Percentiles rank a stretch among this genome's conserved stretches.
phyloP scores from a whole-genome alignment of 257 asterid genomes.

The Nicotiana paniculata region DNA sequence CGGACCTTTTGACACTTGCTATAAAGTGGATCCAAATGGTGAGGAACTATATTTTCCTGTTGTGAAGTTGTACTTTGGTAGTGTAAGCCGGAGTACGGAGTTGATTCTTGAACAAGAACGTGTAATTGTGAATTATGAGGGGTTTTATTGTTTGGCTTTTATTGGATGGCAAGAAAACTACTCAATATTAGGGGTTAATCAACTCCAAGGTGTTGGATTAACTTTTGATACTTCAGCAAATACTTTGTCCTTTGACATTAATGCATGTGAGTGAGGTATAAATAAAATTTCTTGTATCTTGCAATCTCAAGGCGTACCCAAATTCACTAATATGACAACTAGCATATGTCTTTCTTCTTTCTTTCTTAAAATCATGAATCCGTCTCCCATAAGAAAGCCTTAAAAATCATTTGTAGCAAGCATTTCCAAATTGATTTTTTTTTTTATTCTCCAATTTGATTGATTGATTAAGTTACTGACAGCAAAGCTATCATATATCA shows the following conservation, averaged over 20 bases:
- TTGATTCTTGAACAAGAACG: background rate
- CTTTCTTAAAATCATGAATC: too few relatives aligned
- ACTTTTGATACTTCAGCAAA: background rate
- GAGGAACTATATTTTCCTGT: background rate
- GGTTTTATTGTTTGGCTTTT: background rate
- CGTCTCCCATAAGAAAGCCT: too few relatives aligned
- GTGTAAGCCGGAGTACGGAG: accelerated
- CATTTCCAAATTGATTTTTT: too few relatives aligned
- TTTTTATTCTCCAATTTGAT: too few relatives aligned
- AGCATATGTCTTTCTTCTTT: background rate
- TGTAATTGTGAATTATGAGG: background rate
- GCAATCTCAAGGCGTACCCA: background rate
- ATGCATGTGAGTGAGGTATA: background rate
- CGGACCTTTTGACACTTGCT: background rate
- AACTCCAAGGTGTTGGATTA: background rate
- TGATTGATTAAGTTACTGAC: too few relatives aligned
- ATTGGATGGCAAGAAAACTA: accelerated
- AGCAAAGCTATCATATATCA: too few relatives aligned
- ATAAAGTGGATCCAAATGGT: background rate
- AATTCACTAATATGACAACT: background rate
- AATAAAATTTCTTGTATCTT: background rate
- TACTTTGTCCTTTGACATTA: background rate
- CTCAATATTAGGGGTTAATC: background rate
- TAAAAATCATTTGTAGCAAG: too few relatives aligned
- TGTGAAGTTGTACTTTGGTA: background rate